Base-by-base conservation (phyloP, 257 asterid genomes). In the Hygrophila difformis region DNA sequence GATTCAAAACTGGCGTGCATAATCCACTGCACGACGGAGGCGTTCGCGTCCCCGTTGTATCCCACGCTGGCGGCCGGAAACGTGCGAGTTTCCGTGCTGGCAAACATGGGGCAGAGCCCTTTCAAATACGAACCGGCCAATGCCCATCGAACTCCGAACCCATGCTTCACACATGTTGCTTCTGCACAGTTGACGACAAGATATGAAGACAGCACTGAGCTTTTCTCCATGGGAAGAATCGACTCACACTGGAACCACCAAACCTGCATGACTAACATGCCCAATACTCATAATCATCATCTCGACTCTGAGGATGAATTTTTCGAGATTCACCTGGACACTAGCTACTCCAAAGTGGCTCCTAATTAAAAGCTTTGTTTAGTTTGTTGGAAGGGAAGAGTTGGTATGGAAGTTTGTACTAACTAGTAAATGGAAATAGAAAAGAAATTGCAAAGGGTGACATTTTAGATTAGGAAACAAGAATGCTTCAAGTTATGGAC, bases 151-250 rank as follows among this genome's bases (percentile, higher is more conserved):
- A 88, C 97, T 3, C 71, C 93, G 0, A 84, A 88, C 60, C 97
- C 97, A 8, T 84, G 97, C 71, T 84, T 88, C 34, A 36, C 69
- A 12, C 77, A 91, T 15, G 76, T 84, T 3, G 18, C 66, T 2
- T 21, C 66, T 34, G 61, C 49, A 37, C 64, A 49, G 34, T 75
- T 95, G 10, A 76, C 94, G 0, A 49, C 70, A 29, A 84, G 87
- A 3, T 71, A 68, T 17, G 97, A 87, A 0, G 97, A 89, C 15
- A 89, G 97, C 59, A 75, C 49, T 49, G 97, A 89, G 55, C 94
- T 89, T 58, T 89, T 89, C 65, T 89, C 97, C 2, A 89, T 89
- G 93, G 94, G 95, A 18, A 71, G 96, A 60, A 77, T 89, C 23
- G 97, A 89, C 51, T 59, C 87, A 0, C 79, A 65, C 18, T 84